Evolutionary conservation across 2,329 filamentous ascomycete genomes (phyloP).

Genomic region (Pyrenophora seminiperda): DNA sequence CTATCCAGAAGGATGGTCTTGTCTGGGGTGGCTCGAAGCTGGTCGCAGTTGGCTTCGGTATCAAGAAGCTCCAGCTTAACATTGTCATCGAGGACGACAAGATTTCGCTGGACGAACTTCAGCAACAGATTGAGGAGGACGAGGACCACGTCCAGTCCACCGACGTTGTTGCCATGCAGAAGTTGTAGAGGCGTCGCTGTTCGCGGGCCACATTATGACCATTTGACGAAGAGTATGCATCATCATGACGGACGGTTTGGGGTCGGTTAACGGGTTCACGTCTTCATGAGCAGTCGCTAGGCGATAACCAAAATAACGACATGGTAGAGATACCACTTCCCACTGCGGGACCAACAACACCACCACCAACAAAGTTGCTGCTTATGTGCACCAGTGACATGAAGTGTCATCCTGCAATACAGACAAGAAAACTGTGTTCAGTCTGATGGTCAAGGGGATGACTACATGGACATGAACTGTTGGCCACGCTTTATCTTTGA

Average conservation of each 20-base stretch:
- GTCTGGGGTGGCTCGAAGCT: constrained; percentile 94
- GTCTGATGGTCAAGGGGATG: no score
- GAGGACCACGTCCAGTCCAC: constrained; percentile 97
- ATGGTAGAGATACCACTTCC: constrained; percentile 30
- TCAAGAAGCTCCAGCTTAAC: constrained; percentile 99
- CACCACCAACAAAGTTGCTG: constrained; percentile 10
- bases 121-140: constrained; percentile 81
- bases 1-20: constrained; percentile 89
- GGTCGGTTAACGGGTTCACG: constrained; percentile 35
- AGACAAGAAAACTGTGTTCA: no score
- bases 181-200: constrained; percentile 42
- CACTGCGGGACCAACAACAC: constrained; percentile 16
- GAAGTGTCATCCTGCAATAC: no score
- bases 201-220: constrained; percentile 12
- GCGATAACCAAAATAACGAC: constrained; percentile 33
- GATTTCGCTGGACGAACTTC: constrained; percentile 82
- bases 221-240: constrained; percentile 22
- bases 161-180: constrained; percentile 72
- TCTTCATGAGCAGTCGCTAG: constrained; percentile 42
- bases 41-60: constrained; percentile 90
- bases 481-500: no score
- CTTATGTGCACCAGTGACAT: constrained; percentile 7
- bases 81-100: constrained; percentile 97
- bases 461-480: no score
- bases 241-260: constrained; percentile 33